A percentile compares a stretch with the other conserved stretches of the same genome.
These are phyloP conservation scores for Phaeophleospora eucalypticola DNA, from an alignment of 2,329 filamentous ascomycete genomes.

Conservation along the genomic window DNA sequence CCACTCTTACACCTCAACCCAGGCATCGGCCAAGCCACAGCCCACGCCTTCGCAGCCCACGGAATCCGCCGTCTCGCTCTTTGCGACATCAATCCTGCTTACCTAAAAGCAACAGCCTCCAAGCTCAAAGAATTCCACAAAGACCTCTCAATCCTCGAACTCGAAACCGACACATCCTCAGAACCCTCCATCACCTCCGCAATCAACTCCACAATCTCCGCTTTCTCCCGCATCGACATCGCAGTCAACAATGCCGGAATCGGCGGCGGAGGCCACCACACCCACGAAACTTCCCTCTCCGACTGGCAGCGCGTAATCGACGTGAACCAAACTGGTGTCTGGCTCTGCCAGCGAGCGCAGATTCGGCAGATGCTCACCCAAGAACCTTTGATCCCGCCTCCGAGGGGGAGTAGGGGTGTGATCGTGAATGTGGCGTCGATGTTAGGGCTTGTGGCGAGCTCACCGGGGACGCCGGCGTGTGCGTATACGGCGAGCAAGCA, in stretches of 20 bases:
- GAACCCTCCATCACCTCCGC: constrained; percentile 29
- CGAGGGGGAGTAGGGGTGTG: constrained; percentile 36
- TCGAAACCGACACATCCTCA: constrained; percentile 14
- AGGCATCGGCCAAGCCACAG: constrained; percentile 20
- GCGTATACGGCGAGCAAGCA: constrained; percentile 54
- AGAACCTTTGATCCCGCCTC: constrained; percentile 13
- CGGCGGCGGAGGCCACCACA: constrained; percentile 41
- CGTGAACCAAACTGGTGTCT: constrained; percentile 55
- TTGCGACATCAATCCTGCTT: constrained; percentile 14
- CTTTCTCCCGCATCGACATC: constrained; percentile 56
- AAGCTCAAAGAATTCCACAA: constrained; percentile 6
- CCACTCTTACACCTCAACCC: background rate
- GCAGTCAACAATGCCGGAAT: constrained; percentile 62
- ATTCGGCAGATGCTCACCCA: constrained; percentile 51
- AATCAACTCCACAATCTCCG: constrained; percentile 38
- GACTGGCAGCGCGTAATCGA: constrained; percentile 51
- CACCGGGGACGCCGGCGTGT: constrained; percentile 36
- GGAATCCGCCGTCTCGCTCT: constrained; percentile 18
- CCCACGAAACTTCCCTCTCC: constrained; percentile 44
- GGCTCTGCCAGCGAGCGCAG: constrained; percentile 54
- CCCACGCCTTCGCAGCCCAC: constrained; percentile 19
- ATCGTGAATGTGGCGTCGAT: constrained; percentile 56
- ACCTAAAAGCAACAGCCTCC: constrained; percentile 9
- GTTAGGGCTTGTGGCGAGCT: constrained; percentile 46
- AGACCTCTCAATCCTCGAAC: constrained; percentile 11